A percentile compares a stretch with the other conserved stretches of the same genome.
These are phyloP conservation scores for Xylaria cubensis DNA, from an alignment of 495 filamentous ascomycete species.

Conservation along the genomic window DNA sequence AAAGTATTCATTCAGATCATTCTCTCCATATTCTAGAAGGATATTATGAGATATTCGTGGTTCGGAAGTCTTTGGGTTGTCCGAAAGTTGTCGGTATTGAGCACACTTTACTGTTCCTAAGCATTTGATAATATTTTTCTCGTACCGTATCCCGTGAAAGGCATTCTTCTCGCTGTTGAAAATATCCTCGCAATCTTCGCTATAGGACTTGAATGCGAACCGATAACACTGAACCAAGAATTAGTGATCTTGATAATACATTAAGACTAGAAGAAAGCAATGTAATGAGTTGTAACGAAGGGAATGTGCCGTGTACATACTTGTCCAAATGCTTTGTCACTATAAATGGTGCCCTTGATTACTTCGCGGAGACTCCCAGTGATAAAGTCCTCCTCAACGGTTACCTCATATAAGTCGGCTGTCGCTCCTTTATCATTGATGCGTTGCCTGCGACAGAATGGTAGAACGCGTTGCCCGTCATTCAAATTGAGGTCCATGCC, in stretches of 20 bases:
- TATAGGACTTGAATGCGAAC: constrained; percentile 3
- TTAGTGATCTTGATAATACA: background rate
- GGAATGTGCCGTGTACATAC: too few species aligned
- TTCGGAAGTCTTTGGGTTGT: background rate
- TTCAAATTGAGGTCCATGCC: background rate
- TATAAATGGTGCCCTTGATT: background rate
- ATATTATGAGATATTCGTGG: background rate
- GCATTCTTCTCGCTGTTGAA: background rate
- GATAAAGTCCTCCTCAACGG: constrained; percentile 43
- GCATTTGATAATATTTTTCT: background rate
- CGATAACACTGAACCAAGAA: background rate
- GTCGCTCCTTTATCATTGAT: constrained; percentile 43
- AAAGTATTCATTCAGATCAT: constrained; percentile 47
- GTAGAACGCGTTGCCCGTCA: constrained; percentile 26
- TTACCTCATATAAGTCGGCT: constrained; percentile 43
- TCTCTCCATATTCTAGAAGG: constrained; percentile 30
- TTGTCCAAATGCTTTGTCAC: background rate
- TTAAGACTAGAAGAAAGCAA: too few species aligned
- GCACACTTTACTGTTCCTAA: background rate
- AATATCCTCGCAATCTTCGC: background rate
- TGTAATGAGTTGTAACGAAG: too few species aligned
- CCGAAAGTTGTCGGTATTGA: background rate
- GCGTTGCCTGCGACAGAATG: constrained; percentile 36
- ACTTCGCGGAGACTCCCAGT: constrained; percentile 47
- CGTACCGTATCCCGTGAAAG: background rate